Conservation (phyloP, 495 filamentous ascomycete species). For the Penicillium pulvis region DNA sequence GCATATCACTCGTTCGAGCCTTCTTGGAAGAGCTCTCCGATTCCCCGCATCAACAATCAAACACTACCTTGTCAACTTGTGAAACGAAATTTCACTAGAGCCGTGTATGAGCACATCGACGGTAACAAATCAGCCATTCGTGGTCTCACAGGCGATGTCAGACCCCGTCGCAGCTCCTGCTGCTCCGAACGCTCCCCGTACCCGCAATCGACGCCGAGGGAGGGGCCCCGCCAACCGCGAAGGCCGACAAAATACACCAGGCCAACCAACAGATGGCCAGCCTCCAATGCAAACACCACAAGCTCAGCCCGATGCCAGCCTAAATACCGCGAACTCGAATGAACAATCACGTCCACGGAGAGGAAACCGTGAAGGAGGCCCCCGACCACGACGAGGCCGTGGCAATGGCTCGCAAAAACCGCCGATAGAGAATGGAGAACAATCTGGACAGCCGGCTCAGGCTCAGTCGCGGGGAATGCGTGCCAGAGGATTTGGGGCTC, state of each 20-base stretch:
- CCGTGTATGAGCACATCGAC: conserved; percentile 20
- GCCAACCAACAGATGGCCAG: conserved; percentile 12
- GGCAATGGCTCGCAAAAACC: conserved; percentile 26
- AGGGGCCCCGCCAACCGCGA: conserved; percentile 35
- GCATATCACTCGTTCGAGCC: background rate
- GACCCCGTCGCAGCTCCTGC: conserved; percentile 18
- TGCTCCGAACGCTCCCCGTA: conserved; percentile 29
- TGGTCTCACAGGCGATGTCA: conserved; percentile 26
- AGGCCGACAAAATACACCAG: conserved; percentile 14
- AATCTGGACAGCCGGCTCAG: conserved; percentile 13
- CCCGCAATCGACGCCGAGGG: conserved; percentile 35
- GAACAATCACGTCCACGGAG: conserved; percentile 29
- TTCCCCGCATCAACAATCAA: conserved; percentile 1
- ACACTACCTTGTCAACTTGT: background rate
- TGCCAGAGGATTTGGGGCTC: conserved; percentile 55
- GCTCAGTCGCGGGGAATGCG: conserved; percentile 33
- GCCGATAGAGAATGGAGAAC: conserved; percentile 26
- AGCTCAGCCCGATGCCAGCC: background rate
- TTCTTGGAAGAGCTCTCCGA: background rate
- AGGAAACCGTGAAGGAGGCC: conserved; percentile 41
- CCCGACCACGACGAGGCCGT: conserved; percentile 34
- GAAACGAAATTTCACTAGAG: background rate
- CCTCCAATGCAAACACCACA: conserved; percentile 14
- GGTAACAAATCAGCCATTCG: conserved; percentile 3
- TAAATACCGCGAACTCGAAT: conserved; percentile 10